Conservation (phyloP, 2,329 filamentous ascomycete genomes). For the Monosporascus sp. region DNA sequence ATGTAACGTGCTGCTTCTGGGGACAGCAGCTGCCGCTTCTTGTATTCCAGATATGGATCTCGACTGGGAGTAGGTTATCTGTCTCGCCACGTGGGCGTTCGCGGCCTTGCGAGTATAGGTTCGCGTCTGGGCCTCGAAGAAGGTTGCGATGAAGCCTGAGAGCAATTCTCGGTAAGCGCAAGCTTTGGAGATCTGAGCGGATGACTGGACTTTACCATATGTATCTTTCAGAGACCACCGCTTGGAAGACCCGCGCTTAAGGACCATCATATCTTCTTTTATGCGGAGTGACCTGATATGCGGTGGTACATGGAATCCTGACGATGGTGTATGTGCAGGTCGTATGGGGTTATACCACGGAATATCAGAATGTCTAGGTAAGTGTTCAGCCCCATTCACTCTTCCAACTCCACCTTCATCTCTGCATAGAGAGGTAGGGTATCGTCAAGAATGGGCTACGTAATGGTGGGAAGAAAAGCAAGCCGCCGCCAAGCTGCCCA, state of each 20-base stretch:
- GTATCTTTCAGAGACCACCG: conserved; percentile 29
- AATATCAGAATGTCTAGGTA: no score
- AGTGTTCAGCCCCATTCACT: no score
- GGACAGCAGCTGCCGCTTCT: background rate
- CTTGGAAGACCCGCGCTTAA: conserved; percentile 18
- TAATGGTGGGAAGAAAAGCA: no score
- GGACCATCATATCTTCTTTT: conserved; percentile 14
- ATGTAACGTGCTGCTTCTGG: conserved; percentile 1
- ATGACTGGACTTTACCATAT: conserved; percentile 22
- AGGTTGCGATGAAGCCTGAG: conserved; percentile 27
- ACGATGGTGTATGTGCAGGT: background rate
- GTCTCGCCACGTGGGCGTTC: conserved; percentile 3
- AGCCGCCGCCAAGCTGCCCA: no score
- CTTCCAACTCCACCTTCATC: no score
- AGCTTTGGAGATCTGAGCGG: background rate
- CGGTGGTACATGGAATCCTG: background rate
- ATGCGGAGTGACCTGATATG: background rate
- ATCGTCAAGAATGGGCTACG: no score
- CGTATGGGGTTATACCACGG: background rate
- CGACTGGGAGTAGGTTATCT: background rate
- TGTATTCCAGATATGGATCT: conserved; percentile 8
- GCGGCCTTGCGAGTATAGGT: conserved; percentile 4
- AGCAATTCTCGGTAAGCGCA: conserved; percentile 1
- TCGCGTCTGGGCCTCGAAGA: conserved; percentile 20
- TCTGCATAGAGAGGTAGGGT: no score